Evolutionary conservation across 768 basidiomycete species (phyloP), one percentile per base, ranked within the genome.

Genomic region (Mycena pura): DNA sequence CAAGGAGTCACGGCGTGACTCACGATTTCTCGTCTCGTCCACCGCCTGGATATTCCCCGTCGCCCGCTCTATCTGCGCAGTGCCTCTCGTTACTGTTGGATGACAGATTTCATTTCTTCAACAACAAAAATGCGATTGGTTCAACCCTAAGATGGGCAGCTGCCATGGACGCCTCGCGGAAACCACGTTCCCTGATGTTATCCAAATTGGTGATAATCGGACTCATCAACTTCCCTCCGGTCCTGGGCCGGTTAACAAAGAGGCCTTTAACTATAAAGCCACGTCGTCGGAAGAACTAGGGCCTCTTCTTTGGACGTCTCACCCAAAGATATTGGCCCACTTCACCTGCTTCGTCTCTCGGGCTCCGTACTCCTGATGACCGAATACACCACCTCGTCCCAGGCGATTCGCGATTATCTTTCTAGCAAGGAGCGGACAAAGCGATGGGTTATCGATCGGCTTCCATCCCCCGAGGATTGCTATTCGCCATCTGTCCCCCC

Each of bases 401-500:
- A 86, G 63, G 84, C 86, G 45, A 74, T 84, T 44, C 80, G 81
- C 48, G 82, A 86, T 69, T 88, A 81, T 70, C 80, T 85, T 76
- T 78, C 77, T 54, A 77, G 89, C 62, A 83, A 82, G 46, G 82
- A 88, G 25, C 83, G 90, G 47, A 90, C 88, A 5, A 81, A 82
- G 25, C 69, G 81, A 70, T 92, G 90, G 90, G 83, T 92, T 15
- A 74, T 75, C 71, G 80, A 72, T 64, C 82, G 72, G 74, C 70
- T 68, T 34, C 76, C 78, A 21, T 65, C 50, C 14, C 60, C 64
- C 31, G 60, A 66, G 53, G 77, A 77, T 27, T 79, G 84, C 57
- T 79, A 79, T 64, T 89, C 88, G 8, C 88, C 88, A 17, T 87
- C 87, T 38, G 75, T 78, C 22, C 82, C 86, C 5, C 87, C 86